These are phyloP conservation scores for Coniochaeta sp. DNA, from an alignment of 2,329 filamentous ascomycete genomes.

Conservation along the genomic window DNA sequence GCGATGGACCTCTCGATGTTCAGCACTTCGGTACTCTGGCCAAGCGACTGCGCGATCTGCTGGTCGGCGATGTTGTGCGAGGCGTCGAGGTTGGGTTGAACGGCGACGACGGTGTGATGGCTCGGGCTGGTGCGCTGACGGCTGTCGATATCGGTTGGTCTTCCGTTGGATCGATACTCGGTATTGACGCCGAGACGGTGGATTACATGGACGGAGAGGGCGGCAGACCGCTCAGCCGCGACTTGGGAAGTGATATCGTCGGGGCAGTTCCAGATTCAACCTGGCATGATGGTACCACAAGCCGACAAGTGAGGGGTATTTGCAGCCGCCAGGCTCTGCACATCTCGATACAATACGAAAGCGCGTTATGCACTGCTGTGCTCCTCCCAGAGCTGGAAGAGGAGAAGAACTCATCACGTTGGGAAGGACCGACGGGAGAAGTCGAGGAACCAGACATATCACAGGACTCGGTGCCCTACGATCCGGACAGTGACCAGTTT, in stretches of 20 bases:
- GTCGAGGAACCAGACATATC: slow-evolving; percentile 1
- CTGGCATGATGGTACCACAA: neutral
- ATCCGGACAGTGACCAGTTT: slow-evolving; percentile 23
- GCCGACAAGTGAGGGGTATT: slow-evolving; percentile 1
- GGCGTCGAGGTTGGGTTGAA: slow-evolving; percentile 48
- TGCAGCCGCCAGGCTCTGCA: slow-evolving; percentile 23
- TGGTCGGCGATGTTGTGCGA: slow-evolving; percentile 54
- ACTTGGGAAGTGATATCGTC: neutral
- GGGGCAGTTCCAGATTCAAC: too few species aligned
- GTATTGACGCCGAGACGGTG: slow-evolving; percentile 16
- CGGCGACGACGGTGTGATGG: slow-evolving; percentile 29
- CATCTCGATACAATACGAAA: slow-evolving; percentile 46
- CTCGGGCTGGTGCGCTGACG: slow-evolving; percentile 35
- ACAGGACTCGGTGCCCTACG: neutral
- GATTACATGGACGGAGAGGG: slow-evolving; percentile 7
- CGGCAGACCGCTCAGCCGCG: slow-evolving; percentile 1
- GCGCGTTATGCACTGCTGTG: slow-evolving; percentile 41
- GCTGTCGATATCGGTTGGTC: slow-evolving; percentile 43
- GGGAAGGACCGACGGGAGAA: neutral
- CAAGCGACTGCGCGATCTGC: slow-evolving; percentile 42
- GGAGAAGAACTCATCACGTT: neutral
- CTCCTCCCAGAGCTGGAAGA: slow-evolving; percentile 32
- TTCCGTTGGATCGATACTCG: slow-evolving; percentile 18
- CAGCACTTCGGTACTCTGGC: slow-evolving; percentile 35
- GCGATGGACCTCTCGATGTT: slow-evolving; percentile 28